Base-by-base conservation (phyloP, 2,329 filamentous ascomycete species). In the Verticillium klebahnii region DNA sequence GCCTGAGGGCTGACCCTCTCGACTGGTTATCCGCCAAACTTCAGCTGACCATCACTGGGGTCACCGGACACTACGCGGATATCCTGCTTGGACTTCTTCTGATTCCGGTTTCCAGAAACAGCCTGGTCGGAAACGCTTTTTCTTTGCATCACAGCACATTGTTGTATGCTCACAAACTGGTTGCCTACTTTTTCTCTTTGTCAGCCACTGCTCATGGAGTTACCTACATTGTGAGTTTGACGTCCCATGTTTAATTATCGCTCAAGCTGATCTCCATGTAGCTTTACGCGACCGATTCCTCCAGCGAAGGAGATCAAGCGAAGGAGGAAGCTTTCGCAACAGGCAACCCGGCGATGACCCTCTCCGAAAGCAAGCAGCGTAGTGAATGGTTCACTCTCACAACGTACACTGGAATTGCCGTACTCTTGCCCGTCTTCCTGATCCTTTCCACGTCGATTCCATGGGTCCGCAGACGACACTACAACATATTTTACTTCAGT, bases 401-500 rank as follows among this genome's bases (percentile, higher is more conserved):
- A 39, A 65, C 37, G 5, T 66, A 58, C 34, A 60, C 57, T n/a
- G 65, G 64, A 8, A 62, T 62, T 23, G 11, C 59, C 12, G 57
- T 37, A 1, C 60, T 64, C 14, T 5, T 64, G 1, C 40, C 58
- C 1, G 58, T 63, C 17, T 14, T 59, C 23, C 15, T 62, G 8
- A 64, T 66, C 11, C 19, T 62, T 2, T 59, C 62, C 19, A 66
- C 65, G 5, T 57, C 64, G 0, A 19, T 66, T 7, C 62, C 64
- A 15, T 40, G n/a, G 9, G 57, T 66, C 31, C 64, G 65, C 12
- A 57, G 65, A 11, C 60, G 25, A 12, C 58, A 59, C 29, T 66
- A 66, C 25, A 65, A 66, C 36, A 34, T 58, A 1, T 66, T 65
- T n/a, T 66, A 65, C 52, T 65, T 65, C 40, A 29, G 57, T 14